phyloP scores from a whole-genome alignment of 768 basidiomycete species.

The Leccinum disarticulatum region DNA sequence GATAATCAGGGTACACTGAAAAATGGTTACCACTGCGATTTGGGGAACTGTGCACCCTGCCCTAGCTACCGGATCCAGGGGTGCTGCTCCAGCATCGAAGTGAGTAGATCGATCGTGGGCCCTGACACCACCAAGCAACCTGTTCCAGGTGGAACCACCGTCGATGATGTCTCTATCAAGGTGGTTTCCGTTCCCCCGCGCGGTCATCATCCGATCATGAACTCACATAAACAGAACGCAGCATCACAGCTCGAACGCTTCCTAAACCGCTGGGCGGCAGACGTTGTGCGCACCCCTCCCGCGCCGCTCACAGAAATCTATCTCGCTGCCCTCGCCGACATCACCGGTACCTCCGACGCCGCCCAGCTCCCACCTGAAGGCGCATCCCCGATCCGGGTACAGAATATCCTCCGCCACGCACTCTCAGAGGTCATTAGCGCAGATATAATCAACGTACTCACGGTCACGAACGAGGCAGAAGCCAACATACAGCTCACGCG shows the following conservation, averaged over 20 bases:
- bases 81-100: conserved; percentile 1
- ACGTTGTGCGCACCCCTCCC: conserved; percentile 60
- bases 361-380: conserved; percentile 42
- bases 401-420: conserved; percentile 78
- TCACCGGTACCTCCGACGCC: conserved; percentile 43
- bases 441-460: conserved; percentile 81
- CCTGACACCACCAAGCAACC: conserved; percentile 34
- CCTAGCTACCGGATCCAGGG: too few species aligned
- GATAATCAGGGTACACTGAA: too few species aligned
- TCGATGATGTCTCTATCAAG: conserved; percentile 89
- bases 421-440: conserved; percentile 72
- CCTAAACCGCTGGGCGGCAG: conserved; percentile 87
- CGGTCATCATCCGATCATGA: not conserved
- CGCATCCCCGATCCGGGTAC: conserved; percentile 67
- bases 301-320: conserved; percentile 52
- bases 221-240: conserved; percentile 51
- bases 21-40: too few species aligned
- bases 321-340: conserved; percentile 57
- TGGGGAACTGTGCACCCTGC: too few species aligned
- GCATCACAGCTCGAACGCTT: conserved; percentile 80
- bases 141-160: conserved; percentile 60
- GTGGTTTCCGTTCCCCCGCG: conserved; percentile 37
- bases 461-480: conserved; percentile 83
- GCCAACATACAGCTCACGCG: conserved; percentile 82
- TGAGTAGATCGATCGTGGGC: not conserved